A percentile compares a stretch with the other conserved stretches of the same genome.
These are phyloP conservation scores for Russula lepida DNA, from an alignment of 768 basidiomycete species.

Conservation along the genomic window DNA sequence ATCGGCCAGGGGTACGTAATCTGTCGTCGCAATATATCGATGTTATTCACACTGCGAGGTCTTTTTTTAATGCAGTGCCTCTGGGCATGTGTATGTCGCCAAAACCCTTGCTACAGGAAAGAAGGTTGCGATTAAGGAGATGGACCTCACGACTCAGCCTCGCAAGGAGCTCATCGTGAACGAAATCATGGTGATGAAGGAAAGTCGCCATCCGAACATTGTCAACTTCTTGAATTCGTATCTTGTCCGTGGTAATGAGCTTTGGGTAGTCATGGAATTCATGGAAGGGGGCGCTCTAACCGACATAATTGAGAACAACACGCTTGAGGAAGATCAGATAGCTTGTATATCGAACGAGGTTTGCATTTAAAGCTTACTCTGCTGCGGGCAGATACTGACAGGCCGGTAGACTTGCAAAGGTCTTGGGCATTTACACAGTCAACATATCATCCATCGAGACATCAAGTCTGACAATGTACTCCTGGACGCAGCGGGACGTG, in stretches of 20 bases:
- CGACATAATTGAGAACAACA: slow-evolving; percentile 96
- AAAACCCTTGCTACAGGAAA: slow-evolving; percentile 76
- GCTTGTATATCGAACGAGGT: slow-evolving; percentile 89
- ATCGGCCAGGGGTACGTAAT: slow-evolving; percentile 88
- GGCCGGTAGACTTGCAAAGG: slow-evolving; percentile 82
- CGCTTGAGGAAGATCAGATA: slow-evolving; percentile 91
- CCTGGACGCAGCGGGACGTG: slow-evolving; percentile 82
- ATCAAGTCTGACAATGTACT: slow-evolving; percentile 97
- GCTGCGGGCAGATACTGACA: not conserved
- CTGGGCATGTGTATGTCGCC: slow-evolving; percentile 96
- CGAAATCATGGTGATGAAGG: slow-evolving; percentile 98
- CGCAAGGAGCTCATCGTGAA: slow-evolving; percentile 97
- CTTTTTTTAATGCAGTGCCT: slow-evolving; percentile 51
- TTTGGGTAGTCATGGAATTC: slow-evolving; percentile 99
- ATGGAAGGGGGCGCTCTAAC: slow-evolving; percentile 98
- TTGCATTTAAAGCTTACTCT: slow-evolving; percentile 24
- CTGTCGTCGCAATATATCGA: not conserved
- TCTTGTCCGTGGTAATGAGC: slow-evolving; percentile 76
- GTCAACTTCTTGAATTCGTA: slow-evolving; percentile 93
- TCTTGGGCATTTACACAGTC: slow-evolving; percentile 83
- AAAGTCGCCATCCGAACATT: slow-evolving; percentile 93
- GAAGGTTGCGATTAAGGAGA: slow-evolving; percentile 97
- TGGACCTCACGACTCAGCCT: slow-evolving; percentile 92
- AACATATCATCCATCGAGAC: slow-evolving; percentile 93
- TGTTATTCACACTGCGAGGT: not conserved